phyloP scores from a whole-genome alignment of 768 basidiomycete genomes.

The Naganishia kalamii region DNA sequence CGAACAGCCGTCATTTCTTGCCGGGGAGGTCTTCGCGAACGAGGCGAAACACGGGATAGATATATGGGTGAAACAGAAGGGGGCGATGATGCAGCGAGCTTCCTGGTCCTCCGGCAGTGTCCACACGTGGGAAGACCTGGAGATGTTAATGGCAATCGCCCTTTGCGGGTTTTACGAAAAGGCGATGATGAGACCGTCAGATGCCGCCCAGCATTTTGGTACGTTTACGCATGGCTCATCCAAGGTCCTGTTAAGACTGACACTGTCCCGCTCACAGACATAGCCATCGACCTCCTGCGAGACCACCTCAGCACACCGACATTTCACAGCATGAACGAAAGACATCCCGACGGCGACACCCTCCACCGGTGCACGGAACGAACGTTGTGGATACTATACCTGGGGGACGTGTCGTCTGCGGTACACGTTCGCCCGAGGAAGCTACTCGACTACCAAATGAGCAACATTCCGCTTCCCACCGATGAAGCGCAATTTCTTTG shows the following conservation, averaged over 20 bases:
- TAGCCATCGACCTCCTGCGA: constrained; percentile 7
- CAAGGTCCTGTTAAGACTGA: neutral
- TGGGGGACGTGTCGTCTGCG: constrained; percentile 38
- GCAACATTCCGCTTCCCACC: constrained; percentile 30
- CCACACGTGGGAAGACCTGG: constrained; percentile 40
- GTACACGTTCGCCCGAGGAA: constrained; percentile 17
- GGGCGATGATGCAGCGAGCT: constrained; percentile 1
- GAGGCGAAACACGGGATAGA: neutral
- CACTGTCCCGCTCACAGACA: neutral
- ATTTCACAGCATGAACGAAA: neutral
- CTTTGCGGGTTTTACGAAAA: constrained; percentile 31
- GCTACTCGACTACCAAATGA: constrained; percentile 13
- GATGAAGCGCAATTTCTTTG: constrained; percentile 26
- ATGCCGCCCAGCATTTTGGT: constrained; percentile 16
- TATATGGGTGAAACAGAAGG: constrained; percentile 8
- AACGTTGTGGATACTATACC: constrained; percentile 41
- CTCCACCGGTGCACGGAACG: constrained; percentile 33
- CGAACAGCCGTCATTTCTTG: neutral
- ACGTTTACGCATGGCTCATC: neutral
- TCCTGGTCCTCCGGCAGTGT: neutral
- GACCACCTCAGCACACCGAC: neutral
- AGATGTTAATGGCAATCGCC: constrained; percentile 34
- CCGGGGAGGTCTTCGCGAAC: neutral
- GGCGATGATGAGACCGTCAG: constrained; percentile 3
- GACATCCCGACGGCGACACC: constrained; percentile 22